Evolutionary conservation across 139 green algal genomes (phyloP), one percentile per base, ranked within the genome.

Genomic region (Chlorella sp.): DNA sequence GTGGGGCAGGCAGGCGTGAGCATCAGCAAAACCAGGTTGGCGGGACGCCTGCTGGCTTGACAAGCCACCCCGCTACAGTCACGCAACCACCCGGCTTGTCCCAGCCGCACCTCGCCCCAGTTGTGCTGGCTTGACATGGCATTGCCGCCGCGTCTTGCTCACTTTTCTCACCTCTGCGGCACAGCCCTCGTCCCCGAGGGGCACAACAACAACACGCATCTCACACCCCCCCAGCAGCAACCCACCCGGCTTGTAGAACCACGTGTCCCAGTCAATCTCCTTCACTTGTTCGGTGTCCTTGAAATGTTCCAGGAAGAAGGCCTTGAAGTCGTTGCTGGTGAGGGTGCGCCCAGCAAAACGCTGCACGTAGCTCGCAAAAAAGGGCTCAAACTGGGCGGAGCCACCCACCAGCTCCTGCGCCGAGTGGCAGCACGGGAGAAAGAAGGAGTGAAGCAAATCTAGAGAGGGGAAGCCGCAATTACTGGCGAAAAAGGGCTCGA

Each of bases 201-300:
- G 73, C 73, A 37, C 21, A 18, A 40, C 16, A 7, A 37, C 3
- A 28, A 40, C 73, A 40, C 26, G 73, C 73, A 16, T n/a, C n/a
- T n/a, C n/a, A n/a, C 48, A 5, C 48, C 5, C 48, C 48, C 75
- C n/a, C 7, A 21, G 34, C n/a, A 14, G n/a, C 34, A 9, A 30
- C 68, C 16, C n/a, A 92, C 91, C 95, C 75, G 96, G 92, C 0
- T 86, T n/a, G 83, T 97, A 92, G 9, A 96, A 90, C 97, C 97
- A 98, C 12, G 94, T 92, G 34, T 97, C 92, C 97, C 96, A 98
- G 86, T 98, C 96, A 18, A 98, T 92, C 14, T 83, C 14, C 21
- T 91, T 19, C 0, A 94, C 85, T 1, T 89, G 86, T 48, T 88
- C 15, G 19, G 57, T 26, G 7, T 89, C 84, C 28, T 94, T 88